phyloP scores from a whole-genome alignment of 495 filamentous ascomycete species.

The Neurospora cerealis region DNA sequence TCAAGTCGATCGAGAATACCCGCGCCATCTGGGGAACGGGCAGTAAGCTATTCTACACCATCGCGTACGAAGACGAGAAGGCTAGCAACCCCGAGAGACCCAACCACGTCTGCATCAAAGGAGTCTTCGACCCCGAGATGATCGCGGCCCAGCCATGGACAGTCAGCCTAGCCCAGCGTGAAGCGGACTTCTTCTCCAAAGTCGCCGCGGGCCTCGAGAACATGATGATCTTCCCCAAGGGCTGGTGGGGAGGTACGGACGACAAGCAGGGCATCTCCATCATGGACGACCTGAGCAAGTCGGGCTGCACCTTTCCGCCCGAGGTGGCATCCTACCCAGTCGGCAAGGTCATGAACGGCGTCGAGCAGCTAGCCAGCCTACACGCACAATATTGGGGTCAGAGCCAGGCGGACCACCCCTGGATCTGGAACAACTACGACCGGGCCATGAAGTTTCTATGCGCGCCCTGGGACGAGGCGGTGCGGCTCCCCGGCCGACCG shows the following conservation, averaged over 20 bases:
- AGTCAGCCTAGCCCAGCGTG: conserved; percentile 22
- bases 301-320: conserved; percentile 20
- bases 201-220: conserved; percentile 19
- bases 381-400: conserved; percentile 22
- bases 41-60: conserved; percentile 22
- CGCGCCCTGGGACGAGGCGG: conserved; percentile 12
- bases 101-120: conserved; percentile 23
- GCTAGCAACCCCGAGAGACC: conserved; percentile 7
- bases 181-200: conserved; percentile 25
- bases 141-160: conserved; percentile 22
- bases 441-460: conserved; percentile 11
- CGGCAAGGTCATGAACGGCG: conserved; percentile 10
- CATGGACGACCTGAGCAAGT: conserved; percentile 22
- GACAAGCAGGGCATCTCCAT: conserved; percentile 23
- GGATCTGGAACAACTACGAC: conserved; percentile 21
- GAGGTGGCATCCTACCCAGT: conserved; percentile 16
- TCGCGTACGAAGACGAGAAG: conserved; percentile 16
- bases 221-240: conserved; percentile 20
- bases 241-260: conserved; percentile 23
- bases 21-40: conserved; percentile 19
- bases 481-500: conserved; percentile 10
- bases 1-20: conserved; percentile 20
- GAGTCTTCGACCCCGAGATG: conserved; percentile 24
- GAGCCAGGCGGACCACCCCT: conserved; percentile 12
- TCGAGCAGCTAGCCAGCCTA: conserved; percentile 20